A percentile compares a stretch with the other conserved stretches of the same genome.
Conservation (phyloP, 2,329 filamentous ascomycete species). For the Mollisiaceae sp. region DNA sequence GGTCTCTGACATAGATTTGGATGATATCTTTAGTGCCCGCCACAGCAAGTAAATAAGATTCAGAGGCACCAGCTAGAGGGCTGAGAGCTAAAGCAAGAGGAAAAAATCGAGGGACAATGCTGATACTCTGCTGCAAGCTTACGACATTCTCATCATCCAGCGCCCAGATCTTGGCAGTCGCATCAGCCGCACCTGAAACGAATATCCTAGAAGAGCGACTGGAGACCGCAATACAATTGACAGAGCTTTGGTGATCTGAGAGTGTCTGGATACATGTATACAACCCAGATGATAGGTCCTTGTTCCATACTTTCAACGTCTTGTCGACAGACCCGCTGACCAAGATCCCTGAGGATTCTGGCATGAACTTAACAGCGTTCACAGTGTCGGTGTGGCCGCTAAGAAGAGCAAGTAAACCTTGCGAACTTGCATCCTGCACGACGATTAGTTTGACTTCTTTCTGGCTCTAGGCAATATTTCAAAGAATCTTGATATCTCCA, state of each 20-base stretch:
- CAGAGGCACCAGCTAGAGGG: constrained; percentile 55
- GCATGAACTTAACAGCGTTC: constrained; percentile 82
- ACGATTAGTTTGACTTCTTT: constrained; percentile 13
- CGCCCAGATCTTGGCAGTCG: constrained; percentile 72
- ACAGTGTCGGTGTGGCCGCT: constrained; percentile 79
- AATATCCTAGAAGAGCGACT: constrained; percentile 51
- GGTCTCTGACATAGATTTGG: constrained; percentile 73
- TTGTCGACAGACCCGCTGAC: constrained; percentile 84
- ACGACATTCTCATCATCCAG: constrained; percentile 53
- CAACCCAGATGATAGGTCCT: constrained; percentile 43
- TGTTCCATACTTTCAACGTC: constrained; percentile 74
- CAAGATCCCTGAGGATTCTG: constrained; percentile 60
- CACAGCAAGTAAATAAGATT: constrained; percentile 74
- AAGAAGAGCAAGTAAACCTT: constrained; percentile 70
- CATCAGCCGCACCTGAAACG: constrained; percentile 82
- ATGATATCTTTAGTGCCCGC: constrained; percentile 84
- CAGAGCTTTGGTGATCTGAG: constrained; percentile 67
- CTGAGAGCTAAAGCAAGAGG: constrained; percentile 77
- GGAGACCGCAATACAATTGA: constrained; percentile 68
- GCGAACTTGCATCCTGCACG: constrained; percentile 31
- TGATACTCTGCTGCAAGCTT: constrained; percentile 71
- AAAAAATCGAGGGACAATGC: constrained; percentile 78
- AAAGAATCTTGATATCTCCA: background rate
- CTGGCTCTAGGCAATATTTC: background rate
- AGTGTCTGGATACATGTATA: constrained; percentile 57